Conservation (phyloP, 176 grass and related monocot genomes). For the Paspalum notatum region DNA sequence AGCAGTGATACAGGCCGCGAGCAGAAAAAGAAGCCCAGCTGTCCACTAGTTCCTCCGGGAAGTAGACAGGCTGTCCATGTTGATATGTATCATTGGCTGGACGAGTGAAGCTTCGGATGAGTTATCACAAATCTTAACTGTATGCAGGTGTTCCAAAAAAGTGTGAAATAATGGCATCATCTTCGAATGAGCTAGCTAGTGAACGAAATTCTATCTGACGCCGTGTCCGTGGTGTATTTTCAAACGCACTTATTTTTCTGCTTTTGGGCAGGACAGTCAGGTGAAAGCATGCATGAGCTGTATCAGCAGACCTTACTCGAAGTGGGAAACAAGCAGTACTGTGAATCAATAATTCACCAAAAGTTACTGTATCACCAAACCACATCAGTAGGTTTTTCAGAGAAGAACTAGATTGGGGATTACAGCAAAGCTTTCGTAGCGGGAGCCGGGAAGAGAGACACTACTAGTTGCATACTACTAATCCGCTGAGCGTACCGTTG, state of each 20-base stretch:
- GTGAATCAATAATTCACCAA: background rate
- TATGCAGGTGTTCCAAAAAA: background rate
- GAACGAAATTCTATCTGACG: background rate
- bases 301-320: background rate
- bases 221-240: background rate
- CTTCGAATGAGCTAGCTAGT: background rate
- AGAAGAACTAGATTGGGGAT: too few species aligned
- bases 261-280: background rate
- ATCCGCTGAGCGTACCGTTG: background rate
- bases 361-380: background rate
- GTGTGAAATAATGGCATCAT: background rate
- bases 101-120: background rate
- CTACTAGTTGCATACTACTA: background rate
- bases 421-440: background rate
- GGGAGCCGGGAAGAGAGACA: background rate
- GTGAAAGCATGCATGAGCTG: background rate
- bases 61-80: slow-evolving; percentile 68
- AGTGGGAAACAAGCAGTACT: background rate
- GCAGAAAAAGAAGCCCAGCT: background rate
- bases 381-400: too few species aligned
- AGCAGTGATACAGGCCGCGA: slow-evolving; percentile 6
- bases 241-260: background rate
- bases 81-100: slow-evolving; percentile 53
- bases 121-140: background rate
- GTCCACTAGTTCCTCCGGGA: slow-evolving; percentile 59